phyloP scores from a whole-genome alignment of 139 green algal species.

The Chlorella vulgaris region DNA sequence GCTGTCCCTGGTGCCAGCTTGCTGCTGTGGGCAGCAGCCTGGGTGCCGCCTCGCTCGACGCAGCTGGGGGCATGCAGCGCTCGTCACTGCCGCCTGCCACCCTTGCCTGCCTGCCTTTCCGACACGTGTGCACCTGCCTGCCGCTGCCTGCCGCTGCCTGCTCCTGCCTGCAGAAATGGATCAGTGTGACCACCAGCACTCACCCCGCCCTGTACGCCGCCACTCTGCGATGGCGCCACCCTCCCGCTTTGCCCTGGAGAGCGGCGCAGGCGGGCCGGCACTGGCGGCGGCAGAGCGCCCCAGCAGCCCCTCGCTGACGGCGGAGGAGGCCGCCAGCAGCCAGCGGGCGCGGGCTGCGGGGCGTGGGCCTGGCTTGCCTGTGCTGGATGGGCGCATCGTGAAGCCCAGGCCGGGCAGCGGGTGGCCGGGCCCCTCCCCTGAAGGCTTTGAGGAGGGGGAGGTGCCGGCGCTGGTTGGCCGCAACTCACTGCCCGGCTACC shows the following conservation, averaged over 20 bases:
- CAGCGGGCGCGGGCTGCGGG: conserved; percentile 5
- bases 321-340: conserved; percentile 19
- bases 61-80: not conserved
- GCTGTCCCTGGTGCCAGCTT: too few relatives aligned
- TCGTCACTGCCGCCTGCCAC: not conserved
- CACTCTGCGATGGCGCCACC: not conserved
- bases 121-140: not conserved
- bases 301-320: conserved; percentile 18
- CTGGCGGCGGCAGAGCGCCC: not conserved
- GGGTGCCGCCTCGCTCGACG: not conserved
- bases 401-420: conserved; percentile 4
- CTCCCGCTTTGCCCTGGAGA: conserved; percentile 25
- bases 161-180: not conserved
- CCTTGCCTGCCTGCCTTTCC: not conserved
- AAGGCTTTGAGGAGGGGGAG: not conserved
- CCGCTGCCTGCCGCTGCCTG: not conserved
- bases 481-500: conserved; percentile 57
- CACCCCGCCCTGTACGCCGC: not conserved
- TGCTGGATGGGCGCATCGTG: conserved; percentile 23
- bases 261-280: not conserved
- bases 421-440: not conserved
- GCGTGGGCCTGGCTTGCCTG: not conserved
- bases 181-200: conserved; percentile 6
- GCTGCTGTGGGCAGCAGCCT: not conserved
- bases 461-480: not conserved